Evolutionary conservation across 805 yeast genomes (phyloP).

Genomic region (Pichia manshurica): DNA sequence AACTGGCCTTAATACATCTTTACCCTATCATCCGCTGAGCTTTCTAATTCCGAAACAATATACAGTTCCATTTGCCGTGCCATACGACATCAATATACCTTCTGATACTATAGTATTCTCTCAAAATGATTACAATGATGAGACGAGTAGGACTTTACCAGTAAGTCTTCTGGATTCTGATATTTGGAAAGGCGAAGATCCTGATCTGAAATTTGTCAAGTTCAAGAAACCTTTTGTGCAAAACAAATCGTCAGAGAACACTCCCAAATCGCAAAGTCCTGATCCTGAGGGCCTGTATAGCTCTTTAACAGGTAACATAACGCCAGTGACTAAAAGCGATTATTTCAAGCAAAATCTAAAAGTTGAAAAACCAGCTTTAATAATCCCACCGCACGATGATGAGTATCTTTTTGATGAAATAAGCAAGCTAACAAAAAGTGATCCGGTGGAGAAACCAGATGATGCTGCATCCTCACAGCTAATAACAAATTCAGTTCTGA

Average conservation of each 20-base stretch:
- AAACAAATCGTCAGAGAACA: neutral
- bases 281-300: neutral
- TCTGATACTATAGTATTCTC: conserved; percentile 9
- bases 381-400: neutral
- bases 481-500: too few relatives aligned
- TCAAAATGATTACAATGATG: conserved; percentile 9
- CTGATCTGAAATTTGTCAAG: conserved; percentile 19
- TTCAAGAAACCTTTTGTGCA: conserved; percentile 32
- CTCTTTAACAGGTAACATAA: conserved; percentile 1
- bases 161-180: conserved; percentile 13
- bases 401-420: conserved; percentile 5
- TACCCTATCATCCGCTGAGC: conserved; percentile 30
- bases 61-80: conserved; percentile 24
- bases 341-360: conserved; percentile 26
- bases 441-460: neutral
- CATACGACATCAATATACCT: conserved; percentile 18
- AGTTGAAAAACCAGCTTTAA: conserved; percentile 24
- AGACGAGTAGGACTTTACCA: conserved; percentile 1
- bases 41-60: conserved; percentile 37
- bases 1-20: conserved; percentile 18
- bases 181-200: conserved; percentile 23
- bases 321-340: conserved; percentile 15
- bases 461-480: too few relatives aligned
- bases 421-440: neutral
- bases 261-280: neutral